These are phyloP conservation scores for Cadophora sp. DNA, from an alignment of 2,329 filamentous ascomycete species.

Conservation along the genomic window DNA sequence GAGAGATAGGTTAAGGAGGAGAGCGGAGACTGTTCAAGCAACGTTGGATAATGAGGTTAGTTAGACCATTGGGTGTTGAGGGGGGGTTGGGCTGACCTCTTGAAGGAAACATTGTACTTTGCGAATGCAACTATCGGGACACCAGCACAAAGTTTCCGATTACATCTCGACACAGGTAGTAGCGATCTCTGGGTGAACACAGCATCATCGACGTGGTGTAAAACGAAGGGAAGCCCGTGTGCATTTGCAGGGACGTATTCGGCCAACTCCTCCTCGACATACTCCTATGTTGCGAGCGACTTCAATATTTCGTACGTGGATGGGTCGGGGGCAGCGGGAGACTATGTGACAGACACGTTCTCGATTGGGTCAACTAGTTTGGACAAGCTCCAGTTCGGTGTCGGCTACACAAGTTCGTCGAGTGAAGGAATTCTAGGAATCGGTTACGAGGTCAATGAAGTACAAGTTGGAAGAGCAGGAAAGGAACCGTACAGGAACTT, in stretches of 20 bases:
- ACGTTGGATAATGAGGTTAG: slow-evolving; percentile 62
- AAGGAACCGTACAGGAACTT: slow-evolving; percentile 69
- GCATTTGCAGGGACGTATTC: slow-evolving; percentile 68
- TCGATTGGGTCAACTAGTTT: slow-evolving; percentile 61
- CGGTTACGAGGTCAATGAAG: slow-evolving; percentile 82
- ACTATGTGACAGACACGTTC: slow-evolving; percentile 81
- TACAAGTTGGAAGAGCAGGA: slow-evolving; percentile 65
- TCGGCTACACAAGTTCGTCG: slow-evolving; percentile 69
- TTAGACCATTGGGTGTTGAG: neutral
- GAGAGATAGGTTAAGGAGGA: slow-evolving; percentile 49
- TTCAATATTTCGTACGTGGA: slow-evolving; percentile 93
- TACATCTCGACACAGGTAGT: slow-evolving; percentile 73
- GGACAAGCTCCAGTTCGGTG: slow-evolving; percentile 70
- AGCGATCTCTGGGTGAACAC: slow-evolving; percentile 77
- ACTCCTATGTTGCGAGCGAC: slow-evolving; percentile 71
- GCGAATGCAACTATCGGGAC: slow-evolving; percentile 69
- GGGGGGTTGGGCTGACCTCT: slow-evolving; percentile 35
- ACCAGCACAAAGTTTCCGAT: slow-evolving; percentile 60
- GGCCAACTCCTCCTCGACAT: slow-evolving; percentile 77
- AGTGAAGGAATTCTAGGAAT: slow-evolving; percentile 83
- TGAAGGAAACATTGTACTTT: slow-evolving; percentile 67
- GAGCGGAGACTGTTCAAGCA: slow-evolving; percentile 53
- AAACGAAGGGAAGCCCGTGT: slow-evolving; percentile 57
- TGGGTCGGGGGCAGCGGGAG: slow-evolving; percentile 76
- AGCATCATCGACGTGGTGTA: slow-evolving; percentile 65